These are phyloP conservation scores for Aquilaria sinensis DNA, from an alignment of 345 rosid species.

Conservation along the genomic window DNA sequence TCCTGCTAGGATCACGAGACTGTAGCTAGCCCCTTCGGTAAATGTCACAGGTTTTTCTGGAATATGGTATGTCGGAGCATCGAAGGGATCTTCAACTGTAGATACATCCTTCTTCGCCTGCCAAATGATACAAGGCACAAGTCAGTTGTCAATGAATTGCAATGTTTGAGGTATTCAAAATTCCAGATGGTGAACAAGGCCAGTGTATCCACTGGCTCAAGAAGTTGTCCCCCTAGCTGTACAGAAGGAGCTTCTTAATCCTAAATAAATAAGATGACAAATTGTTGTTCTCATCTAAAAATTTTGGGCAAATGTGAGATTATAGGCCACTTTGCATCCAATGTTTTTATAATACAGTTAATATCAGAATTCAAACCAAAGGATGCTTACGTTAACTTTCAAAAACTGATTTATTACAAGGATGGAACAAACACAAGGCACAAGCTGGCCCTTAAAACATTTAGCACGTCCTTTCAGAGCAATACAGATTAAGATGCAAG, in stretches of 20 bases:
- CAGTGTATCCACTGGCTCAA: background rate
- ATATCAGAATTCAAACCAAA: background rate
- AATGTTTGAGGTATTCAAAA: background rate
- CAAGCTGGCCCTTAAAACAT: background rate
- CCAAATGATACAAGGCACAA: slow-evolving; percentile 6
- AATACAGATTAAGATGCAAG: background rate
- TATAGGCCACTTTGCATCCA: no score
- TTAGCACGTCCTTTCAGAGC: background rate
- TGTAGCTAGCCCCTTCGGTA: slow-evolving; percentile 92
- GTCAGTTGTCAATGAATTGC: background rate
- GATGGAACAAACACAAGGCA: background rate
- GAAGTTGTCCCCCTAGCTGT: background rate
- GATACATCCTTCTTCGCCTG: slow-evolving; percentile 80
- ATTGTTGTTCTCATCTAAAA: no score
- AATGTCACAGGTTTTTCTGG: slow-evolving; percentile 95
- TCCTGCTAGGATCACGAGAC: slow-evolving; percentile 80
- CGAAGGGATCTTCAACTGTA: slow-evolving; percentile 95
- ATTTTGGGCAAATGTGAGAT: no score
- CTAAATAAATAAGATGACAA: background rate
- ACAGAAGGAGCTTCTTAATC: background rate
- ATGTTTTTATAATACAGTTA: no score
- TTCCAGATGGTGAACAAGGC: background rate
- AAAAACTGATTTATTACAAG: background rate
- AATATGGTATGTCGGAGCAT: slow-evolving; percentile 87
- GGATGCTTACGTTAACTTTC: background rate